Base-by-base conservation (phyloP, 2,329 filamentous ascomycete genomes). In the Aspergillus amoenus region DNA sequence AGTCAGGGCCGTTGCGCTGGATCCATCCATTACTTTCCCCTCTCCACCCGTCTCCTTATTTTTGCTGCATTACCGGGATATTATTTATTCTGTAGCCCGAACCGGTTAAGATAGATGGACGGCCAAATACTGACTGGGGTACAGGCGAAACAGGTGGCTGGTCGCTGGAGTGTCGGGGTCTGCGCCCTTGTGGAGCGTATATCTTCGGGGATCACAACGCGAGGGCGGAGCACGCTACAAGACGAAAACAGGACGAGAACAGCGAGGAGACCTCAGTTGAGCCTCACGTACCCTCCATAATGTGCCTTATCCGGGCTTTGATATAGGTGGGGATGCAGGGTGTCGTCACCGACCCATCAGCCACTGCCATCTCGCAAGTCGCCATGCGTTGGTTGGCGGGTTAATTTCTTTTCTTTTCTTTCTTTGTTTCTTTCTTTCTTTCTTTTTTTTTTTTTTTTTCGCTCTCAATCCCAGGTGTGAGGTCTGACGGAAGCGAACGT, bases 1-100 rank as follows among this genome's bases (percentile, higher is more conserved):
- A 40, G 46, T 49, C 46, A 49, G 47, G 37, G 48, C 46, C 32
- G 21, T 49, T 39, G 32, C 12, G 34, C 15, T 50, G 47, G 47
- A 47, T 18, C 47, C 47, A 50, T 18, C 17, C 21, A 27, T 50
- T 24, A 22, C 47, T 41, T 50, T 50, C 18, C 40, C 34, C 32
- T 27, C 18, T 17, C 17, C 41, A 43, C n/a, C 17, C 41, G 13
- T 27, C 34, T 21, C 47, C 34, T 50, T 50, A 39, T 50, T 49
- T 40, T 37, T 13, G 12, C 17, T 17, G 13, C 7, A 9, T 45
- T 15, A 17, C 43, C 15, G 13, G 21, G 1, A 44, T 17, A 27
- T 45, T 12, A 30, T n/a, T 45, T 27, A 15, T 45, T 13, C 17
- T 24, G 24, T 13, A 37, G 21, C 22, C 24, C 43, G 27, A 30